These are phyloP conservation scores for Zelonia costaricensis DNA, from an alignment of 208 protist genomes.

Conservation along the genomic window DNA sequence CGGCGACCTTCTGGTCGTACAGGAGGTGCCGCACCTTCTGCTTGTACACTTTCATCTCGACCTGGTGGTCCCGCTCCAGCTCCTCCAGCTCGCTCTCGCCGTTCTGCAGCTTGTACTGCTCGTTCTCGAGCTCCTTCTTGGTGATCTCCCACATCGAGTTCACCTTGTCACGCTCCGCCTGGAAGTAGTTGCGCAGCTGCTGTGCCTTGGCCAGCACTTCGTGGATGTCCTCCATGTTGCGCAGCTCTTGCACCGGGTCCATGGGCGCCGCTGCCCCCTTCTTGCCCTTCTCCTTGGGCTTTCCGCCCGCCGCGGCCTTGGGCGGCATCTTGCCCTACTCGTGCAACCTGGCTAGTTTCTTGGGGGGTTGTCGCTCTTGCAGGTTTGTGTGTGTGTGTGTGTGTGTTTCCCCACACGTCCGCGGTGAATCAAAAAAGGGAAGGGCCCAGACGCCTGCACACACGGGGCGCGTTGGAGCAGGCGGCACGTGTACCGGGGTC, in stretches of 20 bases:
- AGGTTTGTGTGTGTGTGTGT: background rate
- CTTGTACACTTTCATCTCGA: conserved; percentile 98
- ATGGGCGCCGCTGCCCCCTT: conserved; percentile 20
- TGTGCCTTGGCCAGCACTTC: conserved; percentile 86
- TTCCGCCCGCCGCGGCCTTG: conserved; percentile 25
- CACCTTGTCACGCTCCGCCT: conserved; percentile 96
- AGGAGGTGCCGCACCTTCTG: conserved; percentile 97
- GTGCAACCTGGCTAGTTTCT: background rate
- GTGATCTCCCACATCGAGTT: conserved; percentile 93
- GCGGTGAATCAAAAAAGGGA: no score
- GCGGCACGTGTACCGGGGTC: no score
- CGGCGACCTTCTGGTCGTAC: conserved; percentile 93
- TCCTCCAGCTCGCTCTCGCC: conserved; percentile 94
- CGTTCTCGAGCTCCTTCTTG: conserved; percentile 92
- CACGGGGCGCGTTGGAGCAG: no score
- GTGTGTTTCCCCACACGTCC: background rate
- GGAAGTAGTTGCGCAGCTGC: conserved; percentile 96
- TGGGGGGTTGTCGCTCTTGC: background rate
- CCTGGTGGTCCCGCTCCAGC: conserved; percentile 93
- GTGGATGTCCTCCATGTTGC: conserved; percentile 63
- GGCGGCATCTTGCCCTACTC: conserved; percentile 54
- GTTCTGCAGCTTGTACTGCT: conserved; percentile 76
- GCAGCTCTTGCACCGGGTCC: conserved; percentile 44
- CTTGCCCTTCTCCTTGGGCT: conserved; percentile 31
- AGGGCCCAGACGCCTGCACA: no score